Evolutionary conservation across 192 early-diverging fungal genomes (phyloP), one percentile per base, ranked within the genome.

Genomic region (Chytriomyces confervae): DNA sequence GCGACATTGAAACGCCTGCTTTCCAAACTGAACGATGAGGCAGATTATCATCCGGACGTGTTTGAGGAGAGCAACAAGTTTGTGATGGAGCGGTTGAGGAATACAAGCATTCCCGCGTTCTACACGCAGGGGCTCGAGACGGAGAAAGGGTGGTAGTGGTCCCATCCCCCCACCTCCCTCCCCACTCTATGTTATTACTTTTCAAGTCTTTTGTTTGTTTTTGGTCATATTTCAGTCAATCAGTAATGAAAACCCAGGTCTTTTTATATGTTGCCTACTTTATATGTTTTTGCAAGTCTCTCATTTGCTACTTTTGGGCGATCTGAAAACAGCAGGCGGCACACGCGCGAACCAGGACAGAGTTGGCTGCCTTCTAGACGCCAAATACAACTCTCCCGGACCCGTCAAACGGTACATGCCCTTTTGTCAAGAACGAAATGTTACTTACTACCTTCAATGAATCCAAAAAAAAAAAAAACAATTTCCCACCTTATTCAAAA

Each of bases 311-410:
- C 45, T 47, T 23, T 68, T 68, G 36, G 29, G 29, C 18, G 47
- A 16, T 68, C 13, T 68, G 66, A 47, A 68, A 46, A 68, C 23
- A 48, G 45, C 66, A 68, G 66, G 66, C 7, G 66, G 66, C 16
- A 68, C 45, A 11, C n/a, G 43, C 44, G 36, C 64, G 2, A 75
- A n/a, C 72, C 72, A 75, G 8, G 72, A 75, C 18, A 75, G 45
- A 18, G 75, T 23, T 24, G 89, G 86, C 69, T 83, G 82, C 43
- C 90, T 79, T 57, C 90, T 78, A 62, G 86, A 89, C 50, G 89
- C 80, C 20, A 91, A 61, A 72, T 89, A 91, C 69, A 90, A 89
- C 60, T 91, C 89, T 27, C 90, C 90, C 44, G 90, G 90, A 36
- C 90, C 90, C 46, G 81, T 84, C 20, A 91, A 72, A 5, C 75